Evolutionary conservation across 148 eudicot species (phyloP), one percentile per base, ranked within the genome.

Genomic region (Spergularia bocconei): DNA sequence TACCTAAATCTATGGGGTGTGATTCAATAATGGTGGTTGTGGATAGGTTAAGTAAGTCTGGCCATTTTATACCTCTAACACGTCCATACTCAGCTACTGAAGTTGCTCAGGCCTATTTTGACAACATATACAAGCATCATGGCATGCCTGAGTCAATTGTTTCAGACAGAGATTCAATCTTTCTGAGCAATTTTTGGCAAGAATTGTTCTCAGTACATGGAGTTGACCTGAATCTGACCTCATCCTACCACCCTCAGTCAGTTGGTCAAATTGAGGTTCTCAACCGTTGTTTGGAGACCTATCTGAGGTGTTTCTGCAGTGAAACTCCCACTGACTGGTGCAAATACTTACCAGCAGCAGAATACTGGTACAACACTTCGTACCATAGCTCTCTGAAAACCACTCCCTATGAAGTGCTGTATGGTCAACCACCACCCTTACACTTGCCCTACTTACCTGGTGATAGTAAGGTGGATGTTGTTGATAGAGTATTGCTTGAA

Each of bases 261-360:
- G 71, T 48, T 67, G 71, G 71, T 1, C 71, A 67, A 10, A 47
- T 36, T 8, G 33, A 67, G 16, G 71, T 67, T 14, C 14, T 67
- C 5, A 67, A 67, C 12, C 47, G 56, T 4, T 67, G 71, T 12
- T 9, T 67, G 15, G 54, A 67, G 36, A 9, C 13, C 4, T 67
- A 67, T 13, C 2, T 67, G 15, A 48, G 71, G 7, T 67, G 71
- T 7, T 44, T 48, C 33, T 20, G 55, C 11, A 15, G 1, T 1
- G 55, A 67, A 6, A 19, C 11, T 0, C 71, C 33, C 4, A 47
- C 17, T 10, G 55, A 67, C 2, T 67, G 71, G 71, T 21, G 7
- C 6, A 47, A 47, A 8, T 67, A 54, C 55, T 7, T 67, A 2
- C 55, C 71, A 5, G 3, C 39, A n/a, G 47, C 67, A 2, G 67